Percentiles rank a stretch among this genome's conserved stretches.
phyloP scores from a whole-genome alignment of 2,329 filamentous ascomycete genomes.

The Cladophialophora yegresii region DNA sequence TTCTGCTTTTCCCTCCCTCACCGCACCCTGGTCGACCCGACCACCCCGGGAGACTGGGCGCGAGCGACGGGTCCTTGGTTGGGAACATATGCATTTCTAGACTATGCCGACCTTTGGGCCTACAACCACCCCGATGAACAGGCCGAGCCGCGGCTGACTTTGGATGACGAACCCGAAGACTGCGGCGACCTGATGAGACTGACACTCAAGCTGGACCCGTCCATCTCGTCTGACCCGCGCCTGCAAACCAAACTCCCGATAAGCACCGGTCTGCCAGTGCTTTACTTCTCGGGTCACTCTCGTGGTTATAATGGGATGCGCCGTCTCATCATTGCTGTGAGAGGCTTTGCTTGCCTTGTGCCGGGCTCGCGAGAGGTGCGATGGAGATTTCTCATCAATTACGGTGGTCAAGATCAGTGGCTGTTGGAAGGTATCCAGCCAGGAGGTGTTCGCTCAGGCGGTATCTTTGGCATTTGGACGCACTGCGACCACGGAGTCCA shows the following conservation, averaged over 20 bases:
- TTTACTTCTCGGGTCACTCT: slow-evolving; percentile 36
- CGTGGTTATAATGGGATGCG: slow-evolving; percentile 19
- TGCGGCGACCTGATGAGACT: slow-evolving; percentile 37
- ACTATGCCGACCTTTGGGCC: slow-evolving; percentile 33
- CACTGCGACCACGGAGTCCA: slow-evolving; percentile 33
- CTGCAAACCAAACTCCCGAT: slow-evolving; percentile 30
- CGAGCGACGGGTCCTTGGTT: slow-evolving; percentile 33
- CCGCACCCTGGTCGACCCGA: slow-evolving; percentile 31
- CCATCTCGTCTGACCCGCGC: slow-evolving; percentile 25
- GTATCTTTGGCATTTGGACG: slow-evolving; percentile 35
- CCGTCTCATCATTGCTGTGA: slow-evolving; percentile 27
- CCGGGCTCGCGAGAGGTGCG: slow-evolving; percentile 34
- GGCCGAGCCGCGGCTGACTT: slow-evolving; percentile 16
- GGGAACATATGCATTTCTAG: slow-evolving; percentile 36
- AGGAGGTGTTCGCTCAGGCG: slow-evolving; percentile 34
- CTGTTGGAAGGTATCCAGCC: slow-evolving; percentile 37
- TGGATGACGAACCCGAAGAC: slow-evolving; percentile 34
- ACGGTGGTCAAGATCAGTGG: slow-evolving; percentile 36
- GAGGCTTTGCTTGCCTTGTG: slow-evolving; percentile 29
- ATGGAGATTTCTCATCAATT: slow-evolving; percentile 36
- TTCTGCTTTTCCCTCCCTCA: slow-evolving; percentile 36
- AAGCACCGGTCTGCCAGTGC: slow-evolving; percentile 28
- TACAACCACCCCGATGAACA: slow-evolving; percentile 28
- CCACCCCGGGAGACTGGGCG: slow-evolving; percentile 34
- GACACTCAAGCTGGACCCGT: slow-evolving; percentile 32